A percentile compares a stretch with the other conserved stretches of the same genome.
These are phyloP conservation scores for Pholiota adiposa DNA, from an alignment of 1,284 basidiomycete genomes.

Conservation along the genomic window DNA sequence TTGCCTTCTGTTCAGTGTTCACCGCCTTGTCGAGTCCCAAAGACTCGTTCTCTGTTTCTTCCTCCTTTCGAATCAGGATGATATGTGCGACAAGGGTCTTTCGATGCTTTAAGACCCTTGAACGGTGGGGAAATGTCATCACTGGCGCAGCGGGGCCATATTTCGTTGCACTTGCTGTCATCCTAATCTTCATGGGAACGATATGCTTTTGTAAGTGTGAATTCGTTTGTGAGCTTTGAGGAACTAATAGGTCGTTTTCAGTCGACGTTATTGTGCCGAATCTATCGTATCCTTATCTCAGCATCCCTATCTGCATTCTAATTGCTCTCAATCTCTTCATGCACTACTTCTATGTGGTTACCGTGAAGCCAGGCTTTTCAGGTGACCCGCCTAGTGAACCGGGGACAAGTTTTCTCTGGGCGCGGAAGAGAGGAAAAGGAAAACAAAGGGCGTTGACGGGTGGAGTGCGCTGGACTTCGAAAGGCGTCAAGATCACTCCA, in stretches of 20 bases:
- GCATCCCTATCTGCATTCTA: conserved; percentile 70
- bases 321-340: conserved; percentile 78
- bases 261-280: conserved; percentile 76
- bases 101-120: conserved; percentile 83
- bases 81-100: conserved; percentile 70
- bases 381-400: conserved; percentile 49
- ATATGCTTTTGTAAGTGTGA: conserved; percentile 80
- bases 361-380: conserved; percentile 76
- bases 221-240: background rate
- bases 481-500: conserved; percentile 51
- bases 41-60: background rate
- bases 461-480: conserved; percentile 41
- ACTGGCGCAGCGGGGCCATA: conserved; percentile 91
- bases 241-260: conserved; percentile 32
- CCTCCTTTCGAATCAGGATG: conserved; percentile 30
- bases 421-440: conserved; percentile 34
- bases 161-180: conserved; percentile 81
- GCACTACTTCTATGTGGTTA: conserved; percentile 88
- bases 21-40: background rate
- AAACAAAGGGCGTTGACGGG: conserved; percentile 36
- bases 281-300: conserved; percentile 55
- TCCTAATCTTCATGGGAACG: conserved; percentile 71
- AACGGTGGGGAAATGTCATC: conserved; percentile 76
- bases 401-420: conserved; percentile 58
- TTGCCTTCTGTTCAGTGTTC: background rate